Conservation (phyloP, 352 stramenopile species). For the Phytophthora pseudosyringae region DNA sequence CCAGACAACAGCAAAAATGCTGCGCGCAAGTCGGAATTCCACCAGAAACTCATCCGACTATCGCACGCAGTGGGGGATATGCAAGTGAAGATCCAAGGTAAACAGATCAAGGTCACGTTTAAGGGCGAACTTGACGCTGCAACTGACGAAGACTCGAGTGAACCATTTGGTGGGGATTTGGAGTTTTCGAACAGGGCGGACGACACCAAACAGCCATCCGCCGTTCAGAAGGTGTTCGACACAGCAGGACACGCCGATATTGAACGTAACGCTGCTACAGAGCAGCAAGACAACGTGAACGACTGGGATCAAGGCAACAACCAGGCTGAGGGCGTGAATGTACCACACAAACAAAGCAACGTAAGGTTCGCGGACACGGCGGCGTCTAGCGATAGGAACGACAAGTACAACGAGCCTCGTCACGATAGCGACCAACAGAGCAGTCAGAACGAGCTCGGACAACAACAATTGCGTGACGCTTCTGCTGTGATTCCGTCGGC, state of each 20-base stretch:
- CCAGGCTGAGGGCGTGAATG: neutral
- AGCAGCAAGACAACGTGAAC: neutral
- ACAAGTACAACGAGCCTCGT: neutral
- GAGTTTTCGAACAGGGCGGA: neutral
- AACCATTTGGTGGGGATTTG: neutral
- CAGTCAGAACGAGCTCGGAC: neutral
- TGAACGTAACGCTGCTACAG: neutral
- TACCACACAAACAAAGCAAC: constrained; percentile 19
- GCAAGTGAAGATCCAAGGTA: constrained; percentile 32
- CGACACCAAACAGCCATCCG: constrained; percentile 4
- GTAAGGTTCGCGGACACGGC: constrained; percentile 10
- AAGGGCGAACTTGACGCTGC: constrained; percentile 18
- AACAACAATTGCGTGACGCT: neutral
- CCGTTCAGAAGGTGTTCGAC: constrained; percentile 7
- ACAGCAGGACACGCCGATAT: neutral
- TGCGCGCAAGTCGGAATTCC: constrained; percentile 6
- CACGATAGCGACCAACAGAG: neutral
- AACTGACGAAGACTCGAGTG: neutral
- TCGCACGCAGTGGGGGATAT: constrained; percentile 33
- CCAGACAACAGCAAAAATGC: neutral
- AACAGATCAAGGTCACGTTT: constrained; percentile 35
- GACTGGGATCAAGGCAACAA: neutral
- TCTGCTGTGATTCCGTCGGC: neutral
- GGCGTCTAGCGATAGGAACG: neutral
- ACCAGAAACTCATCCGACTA: constrained; percentile 20